Conservation (phyloP, 2,329 filamentous ascomycete genomes). For the Phaeomoniella chlamydospora region DNA sequence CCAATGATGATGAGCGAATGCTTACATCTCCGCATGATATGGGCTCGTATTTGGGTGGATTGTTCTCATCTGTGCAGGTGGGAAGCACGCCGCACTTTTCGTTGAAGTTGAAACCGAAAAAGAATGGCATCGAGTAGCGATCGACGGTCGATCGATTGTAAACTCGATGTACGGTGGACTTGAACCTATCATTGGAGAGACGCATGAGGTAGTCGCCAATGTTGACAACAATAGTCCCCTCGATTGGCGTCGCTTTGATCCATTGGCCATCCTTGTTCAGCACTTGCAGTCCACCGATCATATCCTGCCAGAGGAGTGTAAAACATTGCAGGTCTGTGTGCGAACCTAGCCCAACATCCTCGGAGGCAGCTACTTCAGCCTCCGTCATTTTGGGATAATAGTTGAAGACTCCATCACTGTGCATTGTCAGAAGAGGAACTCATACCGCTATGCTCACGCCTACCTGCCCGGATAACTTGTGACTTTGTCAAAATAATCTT, state of each 20-base stretch:
- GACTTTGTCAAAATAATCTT: conserved; percentile 40
- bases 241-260: conserved; percentile 28
- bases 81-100: conserved; percentile 33
- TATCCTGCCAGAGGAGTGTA: conserved; percentile 32
- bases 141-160: conserved; percentile 21
- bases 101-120: conserved; percentile 41
- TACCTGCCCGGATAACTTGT: conserved; percentile 33
- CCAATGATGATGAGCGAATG: background rate
- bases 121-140: conserved; percentile 42
- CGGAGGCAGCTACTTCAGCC: conserved; percentile 10
- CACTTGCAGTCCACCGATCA: conserved; percentile 29
- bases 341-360: conserved; percentile 29
- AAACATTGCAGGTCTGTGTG: conserved; percentile 37
- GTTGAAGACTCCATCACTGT: conserved; percentile 25
- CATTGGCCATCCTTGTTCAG: conserved; percentile 29
- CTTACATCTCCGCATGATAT: conserved; percentile 33
- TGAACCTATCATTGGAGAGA: conserved; percentile 28
- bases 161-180: conserved; percentile 26
- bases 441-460: background rate
- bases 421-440: background rate
- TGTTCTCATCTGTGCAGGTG: conserved; percentile 29
- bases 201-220: conserved; percentile 29
- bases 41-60: conserved; percentile 35
- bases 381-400: conserved; percentile 28
- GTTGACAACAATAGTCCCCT: conserved; percentile 30